These are phyloP conservation scores for Vigna reflexopilosa DNA, from an alignment of 306 rosid genomes.

Conservation along the genomic window DNA sequence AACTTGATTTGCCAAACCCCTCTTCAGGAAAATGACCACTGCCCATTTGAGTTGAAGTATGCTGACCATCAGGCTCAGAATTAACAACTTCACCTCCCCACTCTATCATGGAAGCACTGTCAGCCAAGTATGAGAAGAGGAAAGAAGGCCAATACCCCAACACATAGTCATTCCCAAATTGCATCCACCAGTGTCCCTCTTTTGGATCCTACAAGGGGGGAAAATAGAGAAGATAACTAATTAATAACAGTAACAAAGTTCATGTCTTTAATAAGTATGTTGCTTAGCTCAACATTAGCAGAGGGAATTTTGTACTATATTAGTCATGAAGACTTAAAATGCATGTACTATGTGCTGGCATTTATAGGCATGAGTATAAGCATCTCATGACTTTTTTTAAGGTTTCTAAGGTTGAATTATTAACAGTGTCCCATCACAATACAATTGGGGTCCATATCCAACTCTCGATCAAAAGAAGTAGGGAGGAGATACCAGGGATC, in stretches of 20 bases:
- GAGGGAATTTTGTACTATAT: slow-evolving; percentile 1
- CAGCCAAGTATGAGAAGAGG: slow-evolving; percentile 91
- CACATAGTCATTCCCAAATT: slow-evolving; percentile 83
- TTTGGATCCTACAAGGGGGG: slow-evolving; percentile 74
- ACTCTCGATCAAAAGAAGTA: slow-evolving; percentile 42
- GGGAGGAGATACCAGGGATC: slow-evolving; percentile 54
- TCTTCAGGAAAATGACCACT: slow-evolving; percentile 95
- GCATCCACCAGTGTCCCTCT: slow-evolving; percentile 99
- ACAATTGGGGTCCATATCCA: slow-evolving; percentile 40
- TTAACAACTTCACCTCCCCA: slow-evolving; percentile 99
- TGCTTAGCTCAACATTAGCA: not conserved
- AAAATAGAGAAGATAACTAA: not conserved
- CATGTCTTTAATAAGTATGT: not conserved
- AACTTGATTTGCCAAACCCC: slow-evolving; percentile 92
- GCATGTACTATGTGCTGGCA: slow-evolving; percentile 8
- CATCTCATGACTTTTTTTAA: slow-evolving; percentile 20
- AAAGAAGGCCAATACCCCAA: slow-evolving; percentile 97
- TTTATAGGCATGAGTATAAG: slow-evolving; percentile 5
- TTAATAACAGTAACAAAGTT: slow-evolving; percentile 1
- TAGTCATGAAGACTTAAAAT: slow-evolving; percentile 7
- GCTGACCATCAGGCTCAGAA: slow-evolving; percentile 79
- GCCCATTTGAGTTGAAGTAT: slow-evolving; percentile 96
- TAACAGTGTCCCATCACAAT: slow-evolving; percentile 16
- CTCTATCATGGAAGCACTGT: slow-evolving; percentile 96
- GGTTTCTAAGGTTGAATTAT: slow-evolving; percentile 20